Percentiles rank a stretch among this genome's conserved stretches.
Evolutionary conservation across 139 green algal species (phyloP).

Genomic region (Picochlorum sp.): DNA sequence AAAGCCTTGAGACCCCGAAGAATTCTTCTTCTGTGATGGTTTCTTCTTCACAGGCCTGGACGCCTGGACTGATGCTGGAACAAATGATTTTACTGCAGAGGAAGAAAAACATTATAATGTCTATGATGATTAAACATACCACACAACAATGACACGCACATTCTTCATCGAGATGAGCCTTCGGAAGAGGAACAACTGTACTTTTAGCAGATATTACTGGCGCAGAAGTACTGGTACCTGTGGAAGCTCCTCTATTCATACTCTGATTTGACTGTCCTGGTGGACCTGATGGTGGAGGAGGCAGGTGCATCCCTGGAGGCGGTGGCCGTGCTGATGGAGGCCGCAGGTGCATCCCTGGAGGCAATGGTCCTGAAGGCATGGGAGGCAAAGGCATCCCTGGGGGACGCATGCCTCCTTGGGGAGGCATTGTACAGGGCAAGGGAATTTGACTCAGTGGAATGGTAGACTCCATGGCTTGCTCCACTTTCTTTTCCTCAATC

Average conservation of each 20-base stretch:
- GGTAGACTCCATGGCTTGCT: no score
- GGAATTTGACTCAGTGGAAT: no score
- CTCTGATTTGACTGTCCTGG: not conserved
- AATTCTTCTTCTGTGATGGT: not conserved
- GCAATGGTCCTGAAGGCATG: not conserved
- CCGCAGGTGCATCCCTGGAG: not conserved
- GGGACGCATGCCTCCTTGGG: no score
- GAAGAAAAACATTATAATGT: not conserved
- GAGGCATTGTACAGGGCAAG: no score
- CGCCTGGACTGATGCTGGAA: constrained; percentile 57
- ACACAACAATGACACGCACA: not conserved
- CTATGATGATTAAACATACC: not conserved
- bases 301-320: not conserved
- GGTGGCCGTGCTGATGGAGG: not conserved
- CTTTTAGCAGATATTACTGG: constrained; percentile 52
- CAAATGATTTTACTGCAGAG: constrained; percentile 40
- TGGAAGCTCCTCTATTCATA: not conserved
- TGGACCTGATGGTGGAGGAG: not conserved
- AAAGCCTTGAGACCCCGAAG: not conserved
- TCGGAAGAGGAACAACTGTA: constrained; percentile 65
- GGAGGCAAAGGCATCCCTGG: constrained; percentile 18
- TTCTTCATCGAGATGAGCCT: constrained; percentile 57
- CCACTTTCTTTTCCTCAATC: no score
- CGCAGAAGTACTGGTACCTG: not conserved
- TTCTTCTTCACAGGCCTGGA: not conserved